Evolutionary conservation across 225 moss, liverwort and hornwort genomes (phyloP).

Genomic region (Sphagnum contortum): DNA sequence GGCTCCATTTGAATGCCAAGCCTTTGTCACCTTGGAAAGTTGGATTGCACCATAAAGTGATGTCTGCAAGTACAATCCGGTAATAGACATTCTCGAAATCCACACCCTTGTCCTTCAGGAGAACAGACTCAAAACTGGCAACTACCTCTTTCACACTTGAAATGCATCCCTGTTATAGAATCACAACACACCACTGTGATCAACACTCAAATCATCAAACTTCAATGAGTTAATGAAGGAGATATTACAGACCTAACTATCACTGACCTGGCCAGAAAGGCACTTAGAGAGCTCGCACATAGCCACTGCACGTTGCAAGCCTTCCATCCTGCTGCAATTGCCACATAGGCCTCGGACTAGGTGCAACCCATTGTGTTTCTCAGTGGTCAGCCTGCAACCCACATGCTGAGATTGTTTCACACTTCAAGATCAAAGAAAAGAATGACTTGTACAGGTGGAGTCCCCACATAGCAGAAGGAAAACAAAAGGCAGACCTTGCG

Average conservation of each 20-base stretch:
- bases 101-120: slow-evolving; percentile 28
- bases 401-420: too few species aligned
- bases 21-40: slow-evolving; percentile 15
- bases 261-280: background rate
- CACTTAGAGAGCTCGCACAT: slow-evolving; percentile 26
- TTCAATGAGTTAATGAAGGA: too few species aligned
- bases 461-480: too few species aligned
- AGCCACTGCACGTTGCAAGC: slow-evolving; percentile 31
- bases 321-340: slow-evolving; percentile 27
- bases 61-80: slow-evolving; percentile 34
- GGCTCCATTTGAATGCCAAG: slow-evolving; percentile 23
- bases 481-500: too few species aligned
- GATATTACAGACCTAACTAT: too few species aligned
- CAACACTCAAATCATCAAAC: too few species aligned
- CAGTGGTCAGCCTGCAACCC: slow-evolving; percentile 8
- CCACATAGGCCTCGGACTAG: slow-evolving; percentile 35
- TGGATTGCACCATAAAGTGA: slow-evolving; percentile 38
- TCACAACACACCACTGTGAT: too few species aligned
- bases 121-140: slow-evolving; percentile 21
- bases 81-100: slow-evolving; percentile 32
- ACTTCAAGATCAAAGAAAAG: too few species aligned
- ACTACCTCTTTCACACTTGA: slow-evolving; percentile 25
- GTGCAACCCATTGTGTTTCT: slow-evolving; percentile 24
- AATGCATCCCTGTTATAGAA: background rate
- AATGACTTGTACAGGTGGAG: too few species aligned